phyloP scores from a whole-genome alignment of 2,329 filamentous ascomycete genomes.

The Diaporthe humulicola region DNA sequence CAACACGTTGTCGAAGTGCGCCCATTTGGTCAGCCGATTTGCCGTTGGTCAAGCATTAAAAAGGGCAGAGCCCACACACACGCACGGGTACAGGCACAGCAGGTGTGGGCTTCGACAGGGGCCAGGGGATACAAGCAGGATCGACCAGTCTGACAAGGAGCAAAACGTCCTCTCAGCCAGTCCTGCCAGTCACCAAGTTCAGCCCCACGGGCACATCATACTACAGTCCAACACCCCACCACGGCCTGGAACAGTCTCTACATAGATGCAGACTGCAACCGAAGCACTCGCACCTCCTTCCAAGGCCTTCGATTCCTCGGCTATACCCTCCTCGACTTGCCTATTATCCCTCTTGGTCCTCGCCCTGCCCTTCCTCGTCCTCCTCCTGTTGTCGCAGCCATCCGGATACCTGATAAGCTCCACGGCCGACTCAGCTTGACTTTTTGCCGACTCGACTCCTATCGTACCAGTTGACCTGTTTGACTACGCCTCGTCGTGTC shows the following conservation, averaged over 20 bases:
- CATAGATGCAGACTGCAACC: constrained; percentile 16
- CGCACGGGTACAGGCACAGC: neutral
- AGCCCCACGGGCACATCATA: constrained; percentile 35
- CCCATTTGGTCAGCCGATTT: neutral
- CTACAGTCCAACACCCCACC: constrained; percentile 26
- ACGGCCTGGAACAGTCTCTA: constrained; percentile 37
- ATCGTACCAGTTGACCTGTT: neutral
- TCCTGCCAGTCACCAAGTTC: neutral
- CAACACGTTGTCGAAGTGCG: constrained; percentile 5
- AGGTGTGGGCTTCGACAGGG: constrained; percentile 23
- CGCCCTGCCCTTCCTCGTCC: neutral
- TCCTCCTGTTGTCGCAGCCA: neutral
- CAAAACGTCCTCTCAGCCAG: constrained; percentile 31
- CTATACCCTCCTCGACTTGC: neutral
- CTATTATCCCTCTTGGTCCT: neutral
- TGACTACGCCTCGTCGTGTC: too few relatives aligned
- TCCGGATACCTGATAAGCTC: constrained; percentile 19
- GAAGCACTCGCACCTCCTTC: constrained; percentile 18
- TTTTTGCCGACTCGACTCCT: constrained; percentile 10
- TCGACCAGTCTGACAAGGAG: constrained; percentile 33
- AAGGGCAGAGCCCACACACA: neutral
- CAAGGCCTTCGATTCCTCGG: constrained; percentile 26
- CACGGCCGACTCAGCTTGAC: constrained; percentile 8
- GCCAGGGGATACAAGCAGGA: constrained; percentile 13
- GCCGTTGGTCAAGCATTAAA: neutral